These are phyloP conservation scores for Pleurotus sapidus DNA, from an alignment of 768 basidiomycete species.

Conservation along the genomic window DNA sequence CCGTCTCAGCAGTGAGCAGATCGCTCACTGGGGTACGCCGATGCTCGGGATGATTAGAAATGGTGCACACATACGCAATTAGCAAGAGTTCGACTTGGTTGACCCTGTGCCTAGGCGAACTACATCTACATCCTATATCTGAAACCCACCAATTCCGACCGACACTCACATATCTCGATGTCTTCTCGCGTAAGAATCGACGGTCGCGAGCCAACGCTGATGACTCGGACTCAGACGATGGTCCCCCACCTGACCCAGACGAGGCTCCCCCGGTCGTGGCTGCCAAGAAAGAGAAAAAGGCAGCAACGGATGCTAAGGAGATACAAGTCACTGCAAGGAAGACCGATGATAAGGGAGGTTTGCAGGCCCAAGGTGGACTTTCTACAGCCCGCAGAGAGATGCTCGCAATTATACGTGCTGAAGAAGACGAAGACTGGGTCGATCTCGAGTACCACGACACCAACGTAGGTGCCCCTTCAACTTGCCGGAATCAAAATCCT, in stretches of 20 bases:
- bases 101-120: conserved; percentile 42
- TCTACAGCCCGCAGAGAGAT: conserved; percentile 75
- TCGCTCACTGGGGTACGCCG: conserved; percentile 61
- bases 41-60: conserved; percentile 77
- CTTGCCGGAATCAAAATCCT: not conserved
- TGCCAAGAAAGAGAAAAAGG: conserved; percentile 60
- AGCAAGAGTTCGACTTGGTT: not conserved
- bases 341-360: conserved; percentile 57
- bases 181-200: conserved; percentile 60
- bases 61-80: conserved; percentile 40
- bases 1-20: conserved; percentile 70
- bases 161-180: conserved; percentile 77
- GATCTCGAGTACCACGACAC: conserved; percentile 63
- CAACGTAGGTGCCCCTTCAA: conserved; percentile 42
- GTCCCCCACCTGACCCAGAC: conserved; percentile 78
- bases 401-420: conserved; percentile 64
- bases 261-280: conserved; percentile 48
- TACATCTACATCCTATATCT: conserved; percentile 76
- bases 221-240: conserved; percentile 77
- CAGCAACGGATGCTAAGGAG: conserved; percentile 61
- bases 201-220: conserved; percentile 42
- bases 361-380: conserved; percentile 56
- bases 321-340: conserved; percentile 76
- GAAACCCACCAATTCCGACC: conserved; percentile 84
- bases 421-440: conserved; percentile 80